Evolutionary conservation across 1,139 yeast genomes (phyloP), one percentile per base, ranked within the genome.

Genomic region (Candida buenavistaensis): DNA sequence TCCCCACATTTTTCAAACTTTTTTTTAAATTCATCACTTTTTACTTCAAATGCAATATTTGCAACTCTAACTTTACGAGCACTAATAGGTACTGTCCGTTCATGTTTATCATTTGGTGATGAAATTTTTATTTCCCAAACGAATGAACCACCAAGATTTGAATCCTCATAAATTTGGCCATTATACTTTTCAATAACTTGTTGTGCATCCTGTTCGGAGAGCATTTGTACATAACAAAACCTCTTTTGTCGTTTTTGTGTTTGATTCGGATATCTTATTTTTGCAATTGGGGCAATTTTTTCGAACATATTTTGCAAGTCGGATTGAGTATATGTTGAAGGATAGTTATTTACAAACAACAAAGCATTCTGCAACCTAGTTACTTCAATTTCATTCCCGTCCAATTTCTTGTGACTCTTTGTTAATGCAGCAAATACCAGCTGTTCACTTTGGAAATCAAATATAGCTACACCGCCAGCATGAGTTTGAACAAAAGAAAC

Each of bases 181-280:
- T 82, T 54, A n/a, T 78, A 59, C 1, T 43, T 37, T 0, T 45
- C 40, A 1, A 75, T 65, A 0, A 89, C 88, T 0, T 45, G 36
- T 0, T 49, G 39, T 0, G 94, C 89, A 21, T 61, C 63, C 6
- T 63, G 63, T 0, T 72, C 40, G 10, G 64, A 54, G 0, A 62
- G 47, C 45, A 62, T 80, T 49, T 87, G 95, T 10, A 85, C 68
- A 49, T 87, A 88, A 42, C 95, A 86, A 52, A 88, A 88, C 23
- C 95, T 57, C 38, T 95, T 68, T 14, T 70, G 71, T 4, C 75
- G 57, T 44, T 78, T 74, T 32, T 64, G 69, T 26, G 71, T 70
- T 41, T 82, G 74, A 0, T 84, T 75, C 0, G 96, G 96, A 28
- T 86, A 66, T 34, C 96, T 62, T 1, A 82, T 61, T 37, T 78